These are phyloP conservation scores for Collybia sp. DNA, from an alignment of 768 basidiomycete genomes.

Conservation along the genomic window DNA sequence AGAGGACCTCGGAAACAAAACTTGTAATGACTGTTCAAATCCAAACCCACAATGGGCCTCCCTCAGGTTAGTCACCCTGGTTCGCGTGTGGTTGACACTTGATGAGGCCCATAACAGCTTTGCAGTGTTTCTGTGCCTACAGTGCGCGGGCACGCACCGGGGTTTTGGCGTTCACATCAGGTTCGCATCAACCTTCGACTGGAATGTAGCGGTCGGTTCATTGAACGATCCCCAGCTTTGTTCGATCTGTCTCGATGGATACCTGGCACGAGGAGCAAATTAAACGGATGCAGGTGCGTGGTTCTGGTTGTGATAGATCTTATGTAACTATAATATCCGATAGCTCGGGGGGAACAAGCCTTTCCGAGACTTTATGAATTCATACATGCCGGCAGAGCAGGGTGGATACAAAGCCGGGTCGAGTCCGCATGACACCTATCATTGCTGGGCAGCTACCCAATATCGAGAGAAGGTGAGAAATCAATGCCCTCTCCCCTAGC, in stretches of 20 bases:
- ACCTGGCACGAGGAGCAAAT: slow-evolving; percentile 91
- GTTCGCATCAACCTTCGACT: slow-evolving; percentile 25
- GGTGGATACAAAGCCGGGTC: slow-evolving; percentile 66
- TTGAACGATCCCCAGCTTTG: slow-evolving; percentile 53
- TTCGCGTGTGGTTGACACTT: slow-evolving; percentile 8
- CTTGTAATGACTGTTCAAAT: slow-evolving; percentile 78
- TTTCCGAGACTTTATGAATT: slow-evolving; percentile 74
- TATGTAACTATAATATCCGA: slow-evolving; percentile 7
- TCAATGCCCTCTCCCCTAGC: slow-evolving; percentile 1
- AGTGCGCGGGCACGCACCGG: slow-evolving; percentile 80
- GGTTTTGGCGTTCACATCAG: slow-evolving; percentile 94
- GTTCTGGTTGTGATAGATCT: slow-evolving; percentile 1
- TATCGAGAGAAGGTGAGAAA: slow-evolving; percentile 86
- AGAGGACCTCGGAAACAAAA: slow-evolving; percentile 69
- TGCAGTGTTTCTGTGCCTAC: slow-evolving; percentile 88
- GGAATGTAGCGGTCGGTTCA: slow-evolving; percentile 14
- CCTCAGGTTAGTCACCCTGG: slow-evolving; percentile 45
- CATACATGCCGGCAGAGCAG: slow-evolving; percentile 60
- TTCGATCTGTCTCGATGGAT: slow-evolving; percentile 94
- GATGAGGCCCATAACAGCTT: slow-evolving; percentile 39
- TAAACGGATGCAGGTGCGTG: slow-evolving; percentile 79
- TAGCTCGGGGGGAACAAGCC: slow-evolving; percentile 87
- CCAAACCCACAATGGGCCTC: slow-evolving; percentile 98
- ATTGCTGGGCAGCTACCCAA: slow-evolving; percentile 91
- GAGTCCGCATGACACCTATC: slow-evolving; percentile 74